Evolutionary conservation across 345 rosid species (phyloP).

Genomic region (Pseudoturritis turrita): DNA sequence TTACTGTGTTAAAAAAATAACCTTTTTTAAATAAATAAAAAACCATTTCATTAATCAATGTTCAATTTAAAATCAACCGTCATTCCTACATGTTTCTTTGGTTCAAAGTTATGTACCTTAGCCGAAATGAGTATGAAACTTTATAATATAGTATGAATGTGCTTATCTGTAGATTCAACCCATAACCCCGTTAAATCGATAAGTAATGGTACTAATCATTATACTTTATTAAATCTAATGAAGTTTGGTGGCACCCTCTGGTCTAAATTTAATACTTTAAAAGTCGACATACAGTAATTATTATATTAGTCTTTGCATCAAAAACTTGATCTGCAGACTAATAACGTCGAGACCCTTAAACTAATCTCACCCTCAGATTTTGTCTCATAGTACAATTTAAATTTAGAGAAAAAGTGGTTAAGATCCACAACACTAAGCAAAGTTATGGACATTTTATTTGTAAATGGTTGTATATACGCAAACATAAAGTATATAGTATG

Average conservation of each 20-base stretch:
- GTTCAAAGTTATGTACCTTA: slow-evolving; percentile 13
- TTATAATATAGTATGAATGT: slow-evolving; percentile 8
- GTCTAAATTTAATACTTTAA: neutral
- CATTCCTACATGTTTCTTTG: slow-evolving; percentile 13
- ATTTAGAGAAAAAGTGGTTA: slow-evolving; percentile 6
- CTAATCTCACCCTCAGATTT: neutral
- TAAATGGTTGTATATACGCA: slow-evolving; percentile 1
- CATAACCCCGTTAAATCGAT: slow-evolving; percentile 9
- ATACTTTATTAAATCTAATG: neutral
- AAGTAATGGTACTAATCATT: slow-evolving; percentile 22
- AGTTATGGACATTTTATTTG: slow-evolving; percentile 5
- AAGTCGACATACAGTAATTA: neutral
- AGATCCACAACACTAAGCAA: slow-evolving; percentile 13
- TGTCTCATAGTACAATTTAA: slow-evolving; percentile 6
- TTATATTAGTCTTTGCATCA: neutral
- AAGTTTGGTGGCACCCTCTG: slow-evolving; percentile 9
- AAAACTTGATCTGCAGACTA: slow-evolving; percentile 5
- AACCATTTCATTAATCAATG: slow-evolving; percentile 2
- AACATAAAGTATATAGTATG: slow-evolving; percentile 13
- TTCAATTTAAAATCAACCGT: neutral
- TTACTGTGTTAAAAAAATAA: no score
- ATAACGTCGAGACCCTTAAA: slow-evolving; percentile 7
- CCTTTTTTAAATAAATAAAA: no score
- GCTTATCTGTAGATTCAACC: slow-evolving; percentile 25
- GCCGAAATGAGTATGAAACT: slow-evolving; percentile 12